Conservation (phyloP, 176 grass and related monocot species). For the Ensete glaucum region DNA sequence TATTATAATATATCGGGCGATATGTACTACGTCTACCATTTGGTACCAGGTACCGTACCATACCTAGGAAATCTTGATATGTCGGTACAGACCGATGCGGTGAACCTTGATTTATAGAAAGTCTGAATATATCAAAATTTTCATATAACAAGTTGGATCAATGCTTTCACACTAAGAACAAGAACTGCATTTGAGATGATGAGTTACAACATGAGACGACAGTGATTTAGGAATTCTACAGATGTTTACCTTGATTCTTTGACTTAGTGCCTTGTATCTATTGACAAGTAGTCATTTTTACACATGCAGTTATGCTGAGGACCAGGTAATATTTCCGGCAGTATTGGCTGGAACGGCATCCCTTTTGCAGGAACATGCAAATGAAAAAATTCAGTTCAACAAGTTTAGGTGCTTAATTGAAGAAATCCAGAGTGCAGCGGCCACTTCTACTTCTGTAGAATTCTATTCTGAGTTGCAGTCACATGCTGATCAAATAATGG, state of each 20-base stretch:
- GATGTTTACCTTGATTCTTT: background rate
- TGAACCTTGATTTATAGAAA: background rate
- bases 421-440: constrained; percentile 55
- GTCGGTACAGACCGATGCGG: no score
- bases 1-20: no score
- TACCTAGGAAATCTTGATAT: no score
- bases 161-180: background rate
- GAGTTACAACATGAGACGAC: background rate
- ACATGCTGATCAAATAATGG: constrained; percentile 89
- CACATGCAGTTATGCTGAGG: constrained; percentile 59
- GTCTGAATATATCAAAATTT: background rate
- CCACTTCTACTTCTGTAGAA: constrained; percentile 38
- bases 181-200: background rate
- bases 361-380: constrained; percentile 69
- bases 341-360: constrained; percentile 42
- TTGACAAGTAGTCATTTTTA: constrained; percentile 3
- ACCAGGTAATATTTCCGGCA: constrained; percentile 93
- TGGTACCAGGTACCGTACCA: no score
- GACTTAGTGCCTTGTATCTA: background rate
- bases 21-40: no score
- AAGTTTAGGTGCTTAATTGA: constrained; percentile 86
- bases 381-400: constrained; percentile 60
- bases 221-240: background rate
- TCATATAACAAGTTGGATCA: background rate
- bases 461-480: constrained; percentile 76